These are phyloP conservation scores for Salvia miltiorrhiza DNA, from an alignment of 257 asterid genomes.

Conservation along the genomic window DNA sequence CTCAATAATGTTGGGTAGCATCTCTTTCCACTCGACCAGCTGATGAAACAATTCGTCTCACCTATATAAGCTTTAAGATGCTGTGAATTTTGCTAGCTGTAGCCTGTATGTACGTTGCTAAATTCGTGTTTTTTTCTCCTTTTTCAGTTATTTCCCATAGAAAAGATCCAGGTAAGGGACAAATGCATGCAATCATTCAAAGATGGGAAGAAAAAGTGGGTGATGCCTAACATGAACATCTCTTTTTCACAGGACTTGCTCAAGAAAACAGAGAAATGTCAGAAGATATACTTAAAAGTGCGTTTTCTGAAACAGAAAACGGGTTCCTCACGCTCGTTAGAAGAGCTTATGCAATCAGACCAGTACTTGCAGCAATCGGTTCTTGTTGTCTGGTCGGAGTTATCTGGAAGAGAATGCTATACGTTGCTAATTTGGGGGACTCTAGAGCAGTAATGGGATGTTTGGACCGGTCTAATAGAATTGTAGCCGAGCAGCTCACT, in stretches of 20 bases:
- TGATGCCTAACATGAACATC: conserved; percentile 1
- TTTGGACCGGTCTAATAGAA: conserved; percentile 33
- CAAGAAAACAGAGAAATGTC: conserved; percentile 44
- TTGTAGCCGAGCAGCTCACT: conserved; percentile 67
- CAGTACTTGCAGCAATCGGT: conserved; percentile 47
- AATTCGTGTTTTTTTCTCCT: neutral
- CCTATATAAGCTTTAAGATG: neutral
- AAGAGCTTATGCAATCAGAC: conserved; percentile 35
- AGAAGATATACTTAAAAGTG: conserved; percentile 45
- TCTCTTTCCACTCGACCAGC: neutral
- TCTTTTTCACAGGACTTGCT: conserved; percentile 45
- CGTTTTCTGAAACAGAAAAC: conserved; percentile 62
- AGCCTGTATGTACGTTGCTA: neutral
- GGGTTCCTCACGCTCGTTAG: conserved; percentile 48
- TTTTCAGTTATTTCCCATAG: neutral
- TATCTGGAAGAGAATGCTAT: conserved; percentile 48
- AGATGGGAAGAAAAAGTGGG: neutral
- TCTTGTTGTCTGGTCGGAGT: conserved; percentile 83
- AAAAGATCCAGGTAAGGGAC: neutral
- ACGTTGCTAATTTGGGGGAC: conserved; percentile 76
- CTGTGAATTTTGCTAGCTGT: neutral
- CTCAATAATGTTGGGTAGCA: neutral
- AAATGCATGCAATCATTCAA: neutral
- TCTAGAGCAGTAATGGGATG: conserved; percentile 75
- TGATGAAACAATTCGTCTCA: neutral